A percentile compares a stretch with the other conserved stretches of the same genome.
Evolutionary conservation across 139 green algal genomes (phyloP).

Genomic region (Raphidocelis subcapitata): DNA sequence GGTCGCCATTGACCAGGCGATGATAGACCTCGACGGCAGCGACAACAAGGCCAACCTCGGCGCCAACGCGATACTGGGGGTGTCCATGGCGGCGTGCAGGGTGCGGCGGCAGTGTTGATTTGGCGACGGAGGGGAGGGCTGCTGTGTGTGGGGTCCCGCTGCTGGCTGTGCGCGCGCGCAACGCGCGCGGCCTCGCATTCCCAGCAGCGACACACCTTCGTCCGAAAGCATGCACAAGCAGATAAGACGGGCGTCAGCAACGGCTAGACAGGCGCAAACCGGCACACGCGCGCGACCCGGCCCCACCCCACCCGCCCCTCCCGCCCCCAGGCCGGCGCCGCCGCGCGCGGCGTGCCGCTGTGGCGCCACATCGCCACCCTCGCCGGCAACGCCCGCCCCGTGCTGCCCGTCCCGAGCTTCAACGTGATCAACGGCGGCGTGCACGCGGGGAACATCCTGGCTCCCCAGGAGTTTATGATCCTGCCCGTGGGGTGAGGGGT

Average conservation of each 20-base stretch:
- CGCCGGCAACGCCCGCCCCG: constrained; percentile 75
- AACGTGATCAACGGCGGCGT: constrained; percentile 99
- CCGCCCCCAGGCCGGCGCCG: constrained; percentile 75
- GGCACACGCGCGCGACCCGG: too few species aligned
- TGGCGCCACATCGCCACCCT: constrained; percentile 93
- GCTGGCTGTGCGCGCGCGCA: too few species aligned
- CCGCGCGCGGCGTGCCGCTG: constrained; percentile 89
- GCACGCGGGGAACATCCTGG: constrained; percentile 11
- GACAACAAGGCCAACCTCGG: constrained; percentile 96
- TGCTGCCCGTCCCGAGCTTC: constrained; percentile 95
- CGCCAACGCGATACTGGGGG: constrained; percentile 97
- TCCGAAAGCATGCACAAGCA: too few species aligned
- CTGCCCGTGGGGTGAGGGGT: constrained; percentile 81
- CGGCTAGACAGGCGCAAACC: too few species aligned
- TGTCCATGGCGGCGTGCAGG: constrained; percentile 91
- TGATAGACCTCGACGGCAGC: constrained; percentile 95
- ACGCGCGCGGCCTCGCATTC: too few species aligned
- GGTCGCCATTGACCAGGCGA: constrained; percentile 86
- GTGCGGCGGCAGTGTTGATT: constrained; percentile 27
- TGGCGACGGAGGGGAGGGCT: too few species aligned
- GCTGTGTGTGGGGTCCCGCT: too few species aligned
- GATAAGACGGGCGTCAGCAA: too few species aligned
- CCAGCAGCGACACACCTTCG: too few species aligned
- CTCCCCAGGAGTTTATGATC: constrained; percentile 98
- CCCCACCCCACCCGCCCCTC: too few species aligned